Base-by-base conservation (phyloP, 2,329 filamentous ascomycete species). In the Diplodia mutila region DNA sequence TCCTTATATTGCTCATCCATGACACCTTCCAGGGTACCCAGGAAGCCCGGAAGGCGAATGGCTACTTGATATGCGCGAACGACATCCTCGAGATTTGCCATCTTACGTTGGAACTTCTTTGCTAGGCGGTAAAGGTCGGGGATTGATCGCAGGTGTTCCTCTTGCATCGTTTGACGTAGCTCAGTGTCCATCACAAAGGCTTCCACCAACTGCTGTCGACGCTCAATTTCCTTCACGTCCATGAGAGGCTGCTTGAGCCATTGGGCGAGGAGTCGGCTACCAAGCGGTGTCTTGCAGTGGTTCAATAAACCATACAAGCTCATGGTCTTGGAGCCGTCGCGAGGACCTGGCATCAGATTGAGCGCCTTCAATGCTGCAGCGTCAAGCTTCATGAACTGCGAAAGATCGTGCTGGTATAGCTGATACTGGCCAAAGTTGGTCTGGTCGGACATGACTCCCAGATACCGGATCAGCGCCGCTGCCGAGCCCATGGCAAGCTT, bases 221-320 rank as follows among this genome's bases (percentile, higher is more conserved):
- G 91, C 79, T 97, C 91, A 64, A 99, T 98, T 67, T 97, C 94
- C 2, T 86, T 84, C 70, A 92, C 88, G 80, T 87, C 92, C 95
- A 99, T 99, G 48, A 99, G 82, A 0, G 95, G 95, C 78, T 99
- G 95, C 80, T 99, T 99, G 65, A 99, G 84, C 95, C 95, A 99
- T 76, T 99, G 96, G 1, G 94, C 90, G 34, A 99, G 83, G 68
- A 99, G 79, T 57, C 96, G 87, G 74, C 94, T 97, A 16, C 95
- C 95, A 1, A 97, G 89, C 0, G 95, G 92, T 1, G 95, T 99
- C 79, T 97, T 98, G 88, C 95, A 99, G 79, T 98, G 94, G 74
- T 99, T 98, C 51, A 99, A 84, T 21, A 99, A 83, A 0, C 95
- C 95, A 73, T 92, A 99, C 64, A 99, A 79, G 76, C 94, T 98